These are phyloP conservation scores for Myxozyma udenii DNA, from an alignment of 805 yeast species.

Conservation along the genomic window DNA sequence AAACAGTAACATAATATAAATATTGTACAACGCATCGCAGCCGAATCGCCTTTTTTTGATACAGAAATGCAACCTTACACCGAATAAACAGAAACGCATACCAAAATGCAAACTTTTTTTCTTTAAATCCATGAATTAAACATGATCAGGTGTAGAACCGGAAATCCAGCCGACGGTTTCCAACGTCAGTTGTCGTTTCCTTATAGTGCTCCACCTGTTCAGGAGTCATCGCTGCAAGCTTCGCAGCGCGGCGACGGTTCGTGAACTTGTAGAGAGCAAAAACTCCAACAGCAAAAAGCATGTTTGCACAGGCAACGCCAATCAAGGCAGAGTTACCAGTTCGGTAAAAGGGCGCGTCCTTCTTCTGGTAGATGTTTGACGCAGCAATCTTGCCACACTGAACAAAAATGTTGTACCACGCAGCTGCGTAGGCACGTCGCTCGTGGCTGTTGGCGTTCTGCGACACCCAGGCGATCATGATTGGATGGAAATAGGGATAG, in stretches of 20 bases:
- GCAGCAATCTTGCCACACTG: slow-evolving; percentile 58
- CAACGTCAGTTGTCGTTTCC: slow-evolving; percentile 47
- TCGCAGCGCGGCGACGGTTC: slow-evolving; percentile 41
- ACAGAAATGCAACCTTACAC: not conserved
- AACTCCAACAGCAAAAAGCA: slow-evolving; percentile 29
- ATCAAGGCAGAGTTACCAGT: slow-evolving; percentile 50
- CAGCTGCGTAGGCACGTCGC: slow-evolving; percentile 60
- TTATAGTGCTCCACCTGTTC: slow-evolving; percentile 52
- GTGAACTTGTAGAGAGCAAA: slow-evolving; percentile 36
- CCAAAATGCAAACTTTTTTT: not conserved
- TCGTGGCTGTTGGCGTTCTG: slow-evolving; percentile 59
- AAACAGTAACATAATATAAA: no score
- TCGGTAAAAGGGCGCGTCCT: slow-evolving; percentile 59
- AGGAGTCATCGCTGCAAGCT: slow-evolving; percentile 50
- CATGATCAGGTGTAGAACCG: slow-evolving; percentile 11
- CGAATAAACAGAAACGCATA: not conserved
- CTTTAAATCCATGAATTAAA: not conserved
- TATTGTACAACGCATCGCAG: no score
- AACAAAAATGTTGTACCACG: slow-evolving; percentile 61
- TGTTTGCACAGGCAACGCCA: slow-evolving; percentile 31
- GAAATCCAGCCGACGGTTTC: slow-evolving; percentile 59
- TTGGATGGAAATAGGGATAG: slow-evolving; percentile 51
- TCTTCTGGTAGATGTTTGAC: slow-evolving; percentile 53
- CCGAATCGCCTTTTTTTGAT: not conserved
- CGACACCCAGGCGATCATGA: slow-evolving; percentile 59